phyloP scores from a whole-genome alignment of 169 alveolate genomes.

The Plasmodium reichenowi region DNA sequence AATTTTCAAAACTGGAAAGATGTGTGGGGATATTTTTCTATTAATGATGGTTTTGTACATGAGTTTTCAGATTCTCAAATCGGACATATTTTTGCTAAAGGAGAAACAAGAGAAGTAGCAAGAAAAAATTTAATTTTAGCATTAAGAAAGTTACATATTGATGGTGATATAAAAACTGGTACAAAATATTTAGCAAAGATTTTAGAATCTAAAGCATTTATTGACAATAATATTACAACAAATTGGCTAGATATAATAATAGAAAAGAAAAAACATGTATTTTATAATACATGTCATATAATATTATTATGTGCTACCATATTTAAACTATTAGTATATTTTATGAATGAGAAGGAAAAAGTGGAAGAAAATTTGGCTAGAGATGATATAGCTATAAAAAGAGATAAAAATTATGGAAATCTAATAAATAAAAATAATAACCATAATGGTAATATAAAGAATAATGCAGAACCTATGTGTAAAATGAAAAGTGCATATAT shows the following conservation, averaged over 20 bases:
- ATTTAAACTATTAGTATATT: conserved; percentile 40
- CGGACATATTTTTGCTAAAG: conserved; percentile 91
- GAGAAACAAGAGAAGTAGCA: conserved; percentile 86
- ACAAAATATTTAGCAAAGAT: conserved; percentile 83
- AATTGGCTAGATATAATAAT: conserved; percentile 74
- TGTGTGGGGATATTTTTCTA: conserved; percentile 90
- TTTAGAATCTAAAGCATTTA: conserved; percentile 84
- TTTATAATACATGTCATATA: conserved; percentile 50
- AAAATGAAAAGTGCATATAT: conserved; percentile 23
- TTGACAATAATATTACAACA: conserved; percentile 72
- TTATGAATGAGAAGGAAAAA: conserved; percentile 47
- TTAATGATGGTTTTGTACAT: conserved; percentile 88
- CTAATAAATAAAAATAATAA: neutral
- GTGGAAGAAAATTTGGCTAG: conserved; percentile 44
- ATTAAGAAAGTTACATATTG: conserved; percentile 82
- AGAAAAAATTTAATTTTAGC: conserved; percentile 83
- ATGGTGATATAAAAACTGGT: conserved; percentile 88
- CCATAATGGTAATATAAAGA: neutral
- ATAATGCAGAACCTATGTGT: neutral
- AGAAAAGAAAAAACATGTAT: conserved; percentile 34
- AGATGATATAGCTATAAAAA: conserved; percentile 54
- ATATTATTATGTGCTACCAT: conserved; percentile 70
- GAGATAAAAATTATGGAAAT: neutral
- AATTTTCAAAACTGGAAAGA: conserved; percentile 82
- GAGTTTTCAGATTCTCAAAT: conserved; percentile 92